These are phyloP conservation scores for Diplodia scrobiculata DNA, from an alignment of 2,329 filamentous ascomycete species.

Conservation along the genomic window DNA sequence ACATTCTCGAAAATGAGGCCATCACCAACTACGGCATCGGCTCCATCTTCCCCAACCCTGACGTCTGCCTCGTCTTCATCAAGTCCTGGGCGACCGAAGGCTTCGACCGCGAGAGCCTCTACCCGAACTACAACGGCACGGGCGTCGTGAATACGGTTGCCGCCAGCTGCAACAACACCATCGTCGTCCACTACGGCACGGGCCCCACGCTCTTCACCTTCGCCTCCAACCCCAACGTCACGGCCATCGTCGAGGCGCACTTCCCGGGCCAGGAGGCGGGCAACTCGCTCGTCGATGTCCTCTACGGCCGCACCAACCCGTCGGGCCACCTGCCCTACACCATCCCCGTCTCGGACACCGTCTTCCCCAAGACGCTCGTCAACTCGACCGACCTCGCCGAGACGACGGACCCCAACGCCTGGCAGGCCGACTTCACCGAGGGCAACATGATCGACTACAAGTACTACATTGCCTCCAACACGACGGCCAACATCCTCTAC, in stretches of 20 bases:
- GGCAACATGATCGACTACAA: slow-evolving; percentile 59
- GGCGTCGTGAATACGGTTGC: slow-evolving; percentile 43
- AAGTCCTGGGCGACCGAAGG: slow-evolving; percentile 57
- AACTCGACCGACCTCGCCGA: slow-evolving; percentile 42
- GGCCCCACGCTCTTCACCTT: slow-evolving; percentile 49
- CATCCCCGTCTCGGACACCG: slow-evolving; percentile 42
- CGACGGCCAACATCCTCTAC: slow-evolving; percentile 35
- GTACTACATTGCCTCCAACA: slow-evolving; percentile 50
- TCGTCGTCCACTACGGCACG: slow-evolving; percentile 52
- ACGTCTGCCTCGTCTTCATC: slow-evolving; percentile 60
- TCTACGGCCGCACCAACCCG: slow-evolving; percentile 46
- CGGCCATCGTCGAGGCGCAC: slow-evolving; percentile 47
- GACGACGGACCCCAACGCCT: slow-evolving; percentile 43
- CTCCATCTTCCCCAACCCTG: slow-evolving; percentile 39
- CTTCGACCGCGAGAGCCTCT: slow-evolving; percentile 46
- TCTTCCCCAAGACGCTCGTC: slow-evolving; percentile 37
- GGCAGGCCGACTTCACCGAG: slow-evolving; percentile 56
- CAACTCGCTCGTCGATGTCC: slow-evolving; percentile 46
- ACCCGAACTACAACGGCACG: slow-evolving; percentile 47
- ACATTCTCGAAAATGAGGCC: slow-evolving; percentile 21
- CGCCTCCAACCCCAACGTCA: slow-evolving; percentile 43
- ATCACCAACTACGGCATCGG: slow-evolving; percentile 24
- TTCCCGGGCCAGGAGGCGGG: slow-evolving; percentile 48
- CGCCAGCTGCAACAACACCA: slow-evolving; percentile 53
- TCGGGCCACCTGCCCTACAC: slow-evolving; percentile 47